Base-by-base conservation (phyloP, 371 early-diverging fungal genomes). In the Actinomucor elegans region DNA sequence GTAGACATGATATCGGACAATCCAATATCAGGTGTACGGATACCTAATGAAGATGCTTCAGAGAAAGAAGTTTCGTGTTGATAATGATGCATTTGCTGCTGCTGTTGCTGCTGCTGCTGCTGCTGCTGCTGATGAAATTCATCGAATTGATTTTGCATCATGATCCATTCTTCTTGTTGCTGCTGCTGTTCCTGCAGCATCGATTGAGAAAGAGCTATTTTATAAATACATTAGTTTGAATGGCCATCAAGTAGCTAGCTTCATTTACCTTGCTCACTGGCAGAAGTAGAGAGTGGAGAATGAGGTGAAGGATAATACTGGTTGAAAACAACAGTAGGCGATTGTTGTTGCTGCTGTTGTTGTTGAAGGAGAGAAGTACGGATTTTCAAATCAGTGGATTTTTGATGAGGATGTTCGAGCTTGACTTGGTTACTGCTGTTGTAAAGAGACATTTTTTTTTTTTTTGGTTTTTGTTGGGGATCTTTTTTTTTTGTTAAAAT, bases 11-110 rank as follows among this genome's bases (percentile, higher is more conserved):
- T 24, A 21, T 61, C 61, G 17, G 51, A 35, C 10, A 61, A 31
- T 46, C 45, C 34, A 20, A 47, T 40, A 41, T 65, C 65, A 36
- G 65, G 65, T 7, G 65, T 65, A 20, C 55, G 54, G 21, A 64
- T 47, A 35, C 45, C 57, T 10, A 48, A 41, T 17, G 60, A 65
- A 40, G 64, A 63, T 15, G 51, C 23, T n/a, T 54, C 48, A 27
- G 49, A 54, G 9, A 31, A 18, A 11, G 52, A 43, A 21, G 51
- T 4, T 31, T 50, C 51, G 3, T 11, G 34, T 6, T 20, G 28
- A 4, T 44, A 37, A 21, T 45, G 33, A 34, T 44, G 23, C 11
- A 20, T 4, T 14, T 23, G 6, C 11, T 32, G 36, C n/a, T 35
- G 36, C 4, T 4, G 8, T 35, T 8, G 15, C 6, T 35, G 36